Evolutionary conservation across 2,329 filamentous ascomycete genomes (phyloP), one percentile per base, ranked within the genome.

Genomic region (Metarhizium rileyi): DNA sequence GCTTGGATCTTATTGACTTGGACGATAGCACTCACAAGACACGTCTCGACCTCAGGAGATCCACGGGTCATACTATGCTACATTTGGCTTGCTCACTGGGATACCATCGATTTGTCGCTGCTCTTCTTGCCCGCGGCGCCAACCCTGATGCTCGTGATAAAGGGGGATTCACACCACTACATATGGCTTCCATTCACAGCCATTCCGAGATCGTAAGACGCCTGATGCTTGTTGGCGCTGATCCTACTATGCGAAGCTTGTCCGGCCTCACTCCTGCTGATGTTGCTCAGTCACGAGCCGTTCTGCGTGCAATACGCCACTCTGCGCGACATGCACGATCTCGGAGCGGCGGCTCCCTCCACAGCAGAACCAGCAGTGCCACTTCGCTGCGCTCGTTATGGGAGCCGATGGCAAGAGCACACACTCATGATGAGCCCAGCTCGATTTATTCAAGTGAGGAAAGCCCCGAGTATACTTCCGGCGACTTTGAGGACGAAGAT

Each of bases 141-240:
- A 84, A 86, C 59, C 81, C 84, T 1, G 83, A 91, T 59, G 71
- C 82, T 35, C 78, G 81, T 49, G 89, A 95, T 62, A 84, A 82
- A 54, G 84, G 85, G 46, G 88, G 88, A 22, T 91, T 88, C 65
- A 89, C 87, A 4, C 82, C 89, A 14, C 76, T 94, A 70, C 87
- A 94, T 64, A 78, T 91, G 61, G 88, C 89, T 20, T 83, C 86
- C 25, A 77, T 94, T 60, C 84, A 86, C 64, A 80, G 84, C 53
- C 83, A 90, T 60, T 71, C 80, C 10, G 83, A 89, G 61, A 88
- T 93, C 56, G 83, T 91, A 14, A 78, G 84, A 52, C 80, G 85
- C 14, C 75, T 95, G 51, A 81, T 90, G 56, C 73, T 86, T 23
- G 78, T 80, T 38, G 86, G 87, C 36, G 87, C 86, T 2, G 84